phyloP scores from a whole-genome alignment of 2,329 filamentous ascomycete species.

The Beauveria australis region DNA sequence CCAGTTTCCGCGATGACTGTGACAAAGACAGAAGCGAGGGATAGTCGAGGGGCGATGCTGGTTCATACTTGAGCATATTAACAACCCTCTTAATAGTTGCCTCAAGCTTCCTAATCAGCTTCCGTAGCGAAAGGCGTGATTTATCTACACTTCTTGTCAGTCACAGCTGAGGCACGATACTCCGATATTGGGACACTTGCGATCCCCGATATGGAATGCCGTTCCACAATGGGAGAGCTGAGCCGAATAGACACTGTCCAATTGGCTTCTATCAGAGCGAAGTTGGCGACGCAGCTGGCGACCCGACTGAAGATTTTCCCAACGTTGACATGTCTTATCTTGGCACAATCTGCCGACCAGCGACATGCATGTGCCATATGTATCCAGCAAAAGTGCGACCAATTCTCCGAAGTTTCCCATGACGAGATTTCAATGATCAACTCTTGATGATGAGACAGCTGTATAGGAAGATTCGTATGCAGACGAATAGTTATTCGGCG shows the following conservation, averaged over 20 bases:
- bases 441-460: not conserved
- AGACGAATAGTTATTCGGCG: not conserved
- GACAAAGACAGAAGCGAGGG: conserved; percentile 39
- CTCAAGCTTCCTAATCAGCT: conserved; percentile 35
- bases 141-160: conserved; percentile 21
- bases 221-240: conserved; percentile 32
- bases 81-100: conserved; percentile 33
- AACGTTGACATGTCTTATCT: conserved; percentile 14
- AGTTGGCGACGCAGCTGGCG: conserved; percentile 27
- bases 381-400: conserved; percentile 36
- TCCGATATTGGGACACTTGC: conserved; percentile 24
- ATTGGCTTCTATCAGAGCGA: conserved; percentile 30
- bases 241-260: conserved; percentile 35
- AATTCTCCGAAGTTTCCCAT: conserved; percentile 35
- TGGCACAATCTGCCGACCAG: conserved; percentile 30
- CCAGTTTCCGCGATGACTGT: conserved; percentile 37
- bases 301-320: conserved; percentile 13
- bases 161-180: not conserved
- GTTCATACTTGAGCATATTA: conserved; percentile 24
- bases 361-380: conserved; percentile 38
- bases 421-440: conserved; percentile 1
- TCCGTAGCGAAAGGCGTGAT: conserved; percentile 31
- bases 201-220: conserved; percentile 38
- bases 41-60: conserved; percentile 33
- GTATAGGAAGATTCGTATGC: not conserved